Percentiles rank a stretch among this genome's conserved stretches.
Conservation (phyloP, 257 asterid species). For the Przewalskia tangutica region DNA sequence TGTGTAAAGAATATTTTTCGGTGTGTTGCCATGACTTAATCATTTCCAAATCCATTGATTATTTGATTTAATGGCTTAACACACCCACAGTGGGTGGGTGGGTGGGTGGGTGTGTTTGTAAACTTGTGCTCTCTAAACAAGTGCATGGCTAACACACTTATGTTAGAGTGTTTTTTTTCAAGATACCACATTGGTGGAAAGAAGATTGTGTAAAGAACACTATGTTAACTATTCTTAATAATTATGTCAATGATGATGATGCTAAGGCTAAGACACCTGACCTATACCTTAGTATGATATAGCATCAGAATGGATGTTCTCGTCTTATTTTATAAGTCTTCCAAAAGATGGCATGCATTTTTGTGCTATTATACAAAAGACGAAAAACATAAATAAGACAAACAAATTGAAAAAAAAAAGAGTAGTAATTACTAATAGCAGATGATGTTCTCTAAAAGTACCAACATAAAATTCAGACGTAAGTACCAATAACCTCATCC, state of each 20-base stretch:
- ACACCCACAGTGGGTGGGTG: neutral
- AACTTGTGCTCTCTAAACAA: neutral
- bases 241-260: neutral
- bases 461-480: neutral
- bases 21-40: neutral
- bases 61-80: neutral
- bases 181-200: neutral
- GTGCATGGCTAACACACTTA: neutral
- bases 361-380: too few species aligned
- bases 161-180: neutral
- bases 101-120: neutral
- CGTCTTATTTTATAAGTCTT: neutral
- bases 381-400: too few species aligned
- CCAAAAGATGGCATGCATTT: too few species aligned
- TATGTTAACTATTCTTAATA: neutral
- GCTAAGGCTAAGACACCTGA: neutral
- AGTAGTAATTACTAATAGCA: neutral
- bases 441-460: neutral
- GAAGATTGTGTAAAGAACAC: neutral
- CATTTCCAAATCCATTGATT: neutral
- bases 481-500: neutral
- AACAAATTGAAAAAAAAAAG: too few species aligned
- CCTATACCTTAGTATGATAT: neutral
- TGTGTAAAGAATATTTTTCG: too few species aligned
- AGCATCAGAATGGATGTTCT: neutral